Percentiles rank a stretch among this genome's conserved stretches.
Conservation (phyloP, 2,329 filamentous ascomycete species). For the Aspergillus clavatus region DNA sequence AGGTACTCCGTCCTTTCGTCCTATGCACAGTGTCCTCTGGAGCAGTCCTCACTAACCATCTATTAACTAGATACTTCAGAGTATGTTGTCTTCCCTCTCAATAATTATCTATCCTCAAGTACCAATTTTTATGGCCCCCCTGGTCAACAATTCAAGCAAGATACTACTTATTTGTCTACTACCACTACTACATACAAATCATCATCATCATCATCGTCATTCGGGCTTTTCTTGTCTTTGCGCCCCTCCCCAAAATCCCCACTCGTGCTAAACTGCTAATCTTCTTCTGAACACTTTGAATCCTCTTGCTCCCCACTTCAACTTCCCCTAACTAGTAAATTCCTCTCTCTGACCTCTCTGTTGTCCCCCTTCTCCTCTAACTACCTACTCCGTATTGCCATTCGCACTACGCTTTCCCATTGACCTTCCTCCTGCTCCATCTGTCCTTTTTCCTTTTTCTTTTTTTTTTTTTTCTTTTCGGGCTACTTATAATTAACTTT, state of each 20-base stretch:
- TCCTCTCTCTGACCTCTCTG: not conserved
- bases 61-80: no score
- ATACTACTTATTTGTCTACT: slow-evolving; percentile 3
- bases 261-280: not conserved
- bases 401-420: not conserved
- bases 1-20: no score
- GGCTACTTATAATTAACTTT: no score
- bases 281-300: no score
- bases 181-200: no score
- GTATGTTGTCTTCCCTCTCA: slow-evolving; percentile 9
- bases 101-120: slow-evolving; percentile 4
- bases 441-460: no score
- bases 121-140: no score
- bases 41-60: no score
- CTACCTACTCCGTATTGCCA: slow-evolving; percentile 1
- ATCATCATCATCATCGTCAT: no score
- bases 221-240: slow-evolving; percentile 5
- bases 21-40: no score
- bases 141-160: not conserved
- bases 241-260: no score
- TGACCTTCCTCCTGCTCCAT: no score
- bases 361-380: slow-evolving; percentile 1
- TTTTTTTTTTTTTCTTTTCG: slow-evolving; percentile 7
- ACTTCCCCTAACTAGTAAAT: slow-evolving; percentile 1
- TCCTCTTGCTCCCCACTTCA: slow-evolving; percentile 9